Conservation (phyloP, 1,139 yeast genomes). For the Debaryomyces sp. region DNA sequence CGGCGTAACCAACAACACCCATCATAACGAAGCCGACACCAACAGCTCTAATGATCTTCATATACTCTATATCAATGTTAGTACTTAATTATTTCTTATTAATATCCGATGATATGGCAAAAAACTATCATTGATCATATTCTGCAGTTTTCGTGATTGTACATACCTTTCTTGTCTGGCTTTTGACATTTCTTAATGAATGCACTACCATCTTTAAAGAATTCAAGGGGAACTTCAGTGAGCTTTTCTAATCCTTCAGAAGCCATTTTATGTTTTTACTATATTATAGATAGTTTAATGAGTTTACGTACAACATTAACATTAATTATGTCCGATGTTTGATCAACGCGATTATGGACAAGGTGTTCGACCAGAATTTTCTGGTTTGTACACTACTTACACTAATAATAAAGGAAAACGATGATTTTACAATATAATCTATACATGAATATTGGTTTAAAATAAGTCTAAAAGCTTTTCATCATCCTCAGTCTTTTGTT, state of each 20-base stretch:
- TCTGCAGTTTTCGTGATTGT: not conserved
- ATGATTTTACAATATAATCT: not conserved
- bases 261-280: conserved; percentile 35
- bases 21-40: conserved; percentile 96
- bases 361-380: conserved; percentile 3
- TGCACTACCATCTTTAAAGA: conserved; percentile 86
- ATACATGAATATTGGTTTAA: conserved; percentile 12
- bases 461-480: conserved; percentile 38
- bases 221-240: conserved; percentile 88
- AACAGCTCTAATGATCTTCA: conserved; percentile 89
- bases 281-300: not conserved
- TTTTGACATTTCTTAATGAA: conserved; percentile 91
- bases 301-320: not conserved
- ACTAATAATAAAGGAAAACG: not conserved
- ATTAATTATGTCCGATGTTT: not conserved
- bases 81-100: conserved; percentile 16
- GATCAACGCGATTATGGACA: conserved; percentile 9
- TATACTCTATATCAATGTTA: conserved; percentile 61
- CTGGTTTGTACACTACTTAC: conserved; percentile 3
- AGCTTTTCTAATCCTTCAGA: conserved; percentile 77
- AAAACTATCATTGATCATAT: not conserved
- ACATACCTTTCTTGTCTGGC: conserved; percentile 81
- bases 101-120: not conserved
- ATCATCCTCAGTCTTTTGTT: conserved; percentile 32
- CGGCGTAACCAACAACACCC: conserved; percentile 97